Conservation (phyloP, 805 yeast species). For the Sugiyamaella lignohabitans region DNA sequence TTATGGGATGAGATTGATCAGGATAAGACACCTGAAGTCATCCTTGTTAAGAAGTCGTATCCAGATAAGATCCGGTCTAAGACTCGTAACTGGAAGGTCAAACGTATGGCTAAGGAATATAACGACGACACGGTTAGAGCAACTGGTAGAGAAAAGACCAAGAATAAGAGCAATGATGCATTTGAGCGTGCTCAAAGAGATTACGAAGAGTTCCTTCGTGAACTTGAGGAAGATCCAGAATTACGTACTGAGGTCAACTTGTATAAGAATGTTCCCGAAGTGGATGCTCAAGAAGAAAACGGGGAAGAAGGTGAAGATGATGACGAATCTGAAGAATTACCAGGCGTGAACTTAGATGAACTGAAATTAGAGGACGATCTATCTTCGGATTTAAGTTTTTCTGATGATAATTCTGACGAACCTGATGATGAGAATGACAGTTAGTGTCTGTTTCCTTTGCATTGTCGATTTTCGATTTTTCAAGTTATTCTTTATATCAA, state of each 20-base stretch:
- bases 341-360: slow-evolving; percentile 52
- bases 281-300: slow-evolving; percentile 15
- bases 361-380: slow-evolving; percentile 69
- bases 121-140: slow-evolving; percentile 40
- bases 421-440: too few relatives aligned
- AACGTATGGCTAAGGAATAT: slow-evolving; percentile 97
- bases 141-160: slow-evolving; percentile 59
- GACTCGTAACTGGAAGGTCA: slow-evolving; percentile 41
- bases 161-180: slow-evolving; percentile 70
- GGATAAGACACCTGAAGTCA: slow-evolving; percentile 72
- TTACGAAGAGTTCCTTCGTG: slow-evolving; percentile 22
- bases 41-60: slow-evolving; percentile 45
- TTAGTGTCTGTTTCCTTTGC: too few relatives aligned
- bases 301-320: slow-evolving; percentile 13
- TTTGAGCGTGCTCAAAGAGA: slow-evolving; percentile 58
- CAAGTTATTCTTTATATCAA: too few relatives aligned
- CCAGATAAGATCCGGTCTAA: slow-evolving; percentile 13
- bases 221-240: slow-evolving; percentile 24
- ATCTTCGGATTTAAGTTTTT: too few relatives aligned
- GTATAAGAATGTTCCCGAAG: slow-evolving; percentile 37
- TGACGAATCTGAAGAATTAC: slow-evolving; percentile 13
- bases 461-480: too few relatives aligned
- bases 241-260: slow-evolving; percentile 68
- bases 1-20: slow-evolving; percentile 66
- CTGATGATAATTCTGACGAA: too few relatives aligned